Evolutionary conservation across 225 moss, liverwort and hornwort species (phyloP), one percentile per base, ranked within the genome.

Genomic region (Polytrichum formosum): DNA sequence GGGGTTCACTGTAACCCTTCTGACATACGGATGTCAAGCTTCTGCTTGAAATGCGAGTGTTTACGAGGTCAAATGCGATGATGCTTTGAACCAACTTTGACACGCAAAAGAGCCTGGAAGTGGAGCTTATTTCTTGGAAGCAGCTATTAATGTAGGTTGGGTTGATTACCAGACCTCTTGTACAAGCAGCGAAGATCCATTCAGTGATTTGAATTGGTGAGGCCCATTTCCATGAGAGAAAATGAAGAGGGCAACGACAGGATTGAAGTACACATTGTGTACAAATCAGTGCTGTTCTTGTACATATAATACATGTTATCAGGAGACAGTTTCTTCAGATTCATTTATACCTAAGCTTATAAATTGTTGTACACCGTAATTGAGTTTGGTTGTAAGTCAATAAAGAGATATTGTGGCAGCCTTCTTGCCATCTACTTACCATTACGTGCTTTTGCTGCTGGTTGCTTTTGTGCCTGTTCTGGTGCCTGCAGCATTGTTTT

Each of bases 251-350:
- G 27, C 63, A 75, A 75, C 72, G 74, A 70, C 77, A 84, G 80
- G 84, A 75, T 74, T 72, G 56, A 81, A 67, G 65, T 75, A 76
- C 77, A 66, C 80, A 84, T 77, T 75, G 78, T 72, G 72, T 77
- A 81, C 77, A 70, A 58, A 8, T 75, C 64, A 75, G 55, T 75
- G 67, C 77, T 37, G 75, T 81, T 64, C 75, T 72, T 84, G 84
- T 84, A 84, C 84, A 84, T 81, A 81, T 70, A 73, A 75, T 46
- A 78, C 75, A 80, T 80, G 68, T 72, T 77, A 80, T 75, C 80
- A 77, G 84, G 77, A 72, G 64, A 75, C 66, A 72, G 77, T 84
- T 80, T 81, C 74, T 74, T 35, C 75, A 64, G 75, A 61, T 75
- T 78, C 80, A 66, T 73, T 78, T 64, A 23, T 23, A 46, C 30